Percentiles rank a stretch among this genome's conserved stretches.
Evolutionary conservation across 371 early-diverging fungal species (phyloP).

Genomic region (Lichtheimia ornata): DNA sequence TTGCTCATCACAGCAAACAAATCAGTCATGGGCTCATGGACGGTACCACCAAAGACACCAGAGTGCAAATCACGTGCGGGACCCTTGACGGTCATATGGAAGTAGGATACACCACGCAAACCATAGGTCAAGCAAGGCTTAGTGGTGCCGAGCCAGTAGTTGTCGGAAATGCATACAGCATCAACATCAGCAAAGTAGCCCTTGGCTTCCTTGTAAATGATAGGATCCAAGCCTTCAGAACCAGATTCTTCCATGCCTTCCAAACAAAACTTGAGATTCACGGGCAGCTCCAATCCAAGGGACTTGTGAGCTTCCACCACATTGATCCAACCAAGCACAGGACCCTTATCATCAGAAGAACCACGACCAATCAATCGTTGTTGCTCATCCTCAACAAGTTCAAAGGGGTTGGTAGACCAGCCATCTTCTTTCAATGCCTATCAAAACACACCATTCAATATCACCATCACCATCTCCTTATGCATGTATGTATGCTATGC

Average conservation of each 20-base stretch:
- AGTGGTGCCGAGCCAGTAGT: constrained; percentile 94
- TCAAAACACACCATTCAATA: neutral
- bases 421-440: constrained; percentile 91
- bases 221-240: constrained; percentile 91
- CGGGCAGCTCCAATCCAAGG: constrained; percentile 87
- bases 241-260: constrained; percentile 94
- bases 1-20: constrained; percentile 81
- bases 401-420: constrained; percentile 95
- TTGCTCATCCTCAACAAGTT: constrained; percentile 80
- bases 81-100: constrained; percentile 75
- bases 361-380: constrained; percentile 92
- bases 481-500: neutral
- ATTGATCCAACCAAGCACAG: constrained; percentile 93
- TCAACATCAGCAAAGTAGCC: constrained; percentile 89
- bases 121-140: constrained; percentile 98
- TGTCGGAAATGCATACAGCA: constrained; percentile 95
- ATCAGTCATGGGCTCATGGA: constrained; percentile 98
- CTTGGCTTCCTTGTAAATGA: constrained; percentile 83
- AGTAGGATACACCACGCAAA: constrained; percentile 94
- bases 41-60: constrained; percentile 96
- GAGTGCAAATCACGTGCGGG: constrained; percentile 92
- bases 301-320: constrained; percentile 92
- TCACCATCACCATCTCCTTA: no score
- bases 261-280: constrained; percentile 93
- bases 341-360: constrained; percentile 94